Base-by-base conservation (phyloP, 75 land plant species). In the Pinus taeda region DNA sequence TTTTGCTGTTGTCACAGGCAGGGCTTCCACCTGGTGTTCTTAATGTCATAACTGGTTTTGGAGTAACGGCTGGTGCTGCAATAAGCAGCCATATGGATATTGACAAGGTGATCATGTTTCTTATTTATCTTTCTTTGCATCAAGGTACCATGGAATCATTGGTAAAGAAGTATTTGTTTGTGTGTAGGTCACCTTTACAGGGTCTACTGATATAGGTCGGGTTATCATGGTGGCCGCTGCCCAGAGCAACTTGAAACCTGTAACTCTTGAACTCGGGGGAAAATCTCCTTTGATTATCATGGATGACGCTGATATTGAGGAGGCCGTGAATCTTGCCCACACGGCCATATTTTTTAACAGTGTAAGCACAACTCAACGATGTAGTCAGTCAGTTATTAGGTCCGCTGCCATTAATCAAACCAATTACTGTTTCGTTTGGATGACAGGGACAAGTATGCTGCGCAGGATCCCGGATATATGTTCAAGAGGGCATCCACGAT, bases 1-100 rank as follows among this genome's bases (percentile, higher is more conserved):
- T 33, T 33, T 33, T 33, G 33, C 2, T 21, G n/a, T 20, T 60
- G 22, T 1, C n/a, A 37, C 79, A 96, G 91, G 98, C 94, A 26
- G 98, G 96, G 29, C 86, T 96, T 71, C 98, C 98, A 6, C 78
- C 78, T 20, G 98, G 98, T 21, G 98, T 93, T 59, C 65, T 96
- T 15, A 96, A 96, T 81, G 87, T 96, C 0, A 75, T 96, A 21
- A 81, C 92, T 60, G 94, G 98, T 3, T 96, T 79, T 84, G 98
- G 98, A 49, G 84, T 79, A 0, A 88, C 94, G 65, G 96, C 94
- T 24, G 98, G 98, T 12, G 91, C 90, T 42, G 92, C 98, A 22
- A 81, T 96, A 81, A 71, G 86, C 59, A 81, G 85, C 72, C 98
- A 96, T 77, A 96, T 96, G 94, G 96, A 93, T 58, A 83, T 96